Conservation (phyloP, 176 grass and related monocot species). For the Carex scoparia region DNA sequence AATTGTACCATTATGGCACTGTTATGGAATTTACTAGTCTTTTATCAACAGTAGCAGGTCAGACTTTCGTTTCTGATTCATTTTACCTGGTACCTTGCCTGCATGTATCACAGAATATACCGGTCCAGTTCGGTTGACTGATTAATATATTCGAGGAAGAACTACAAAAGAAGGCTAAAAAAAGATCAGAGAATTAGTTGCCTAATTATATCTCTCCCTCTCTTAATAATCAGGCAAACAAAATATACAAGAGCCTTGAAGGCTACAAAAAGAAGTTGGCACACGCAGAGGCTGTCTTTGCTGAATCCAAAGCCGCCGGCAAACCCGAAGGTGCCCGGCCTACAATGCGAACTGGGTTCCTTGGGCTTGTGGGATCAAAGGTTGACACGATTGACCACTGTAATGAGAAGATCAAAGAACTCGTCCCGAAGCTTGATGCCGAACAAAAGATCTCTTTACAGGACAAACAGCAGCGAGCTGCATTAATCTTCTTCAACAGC, state of each 20-base stretch:
- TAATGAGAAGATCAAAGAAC: conserved; percentile 71
- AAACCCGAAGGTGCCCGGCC: conserved; percentile 62
- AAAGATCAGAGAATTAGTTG: neutral
- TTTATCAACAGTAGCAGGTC: neutral
- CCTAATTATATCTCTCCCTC: neutral
- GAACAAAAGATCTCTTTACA: conserved; percentile 64
- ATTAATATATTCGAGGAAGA: neutral
- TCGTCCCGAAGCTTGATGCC: conserved; percentile 67
- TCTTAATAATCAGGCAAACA: conserved; percentile 46
- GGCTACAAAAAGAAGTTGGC: conserved; percentile 68
- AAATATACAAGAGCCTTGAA: conserved; percentile 81
- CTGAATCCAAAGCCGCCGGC: conserved; percentile 52
- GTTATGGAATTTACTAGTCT: neutral
- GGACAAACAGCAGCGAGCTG: conserved; percentile 70
- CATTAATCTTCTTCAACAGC: conserved; percentile 79
- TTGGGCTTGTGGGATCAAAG: conserved; percentile 75
- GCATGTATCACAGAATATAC: neutral
- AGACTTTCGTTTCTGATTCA: neutral
- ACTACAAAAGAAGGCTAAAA: neutral
- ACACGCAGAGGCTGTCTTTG: conserved; percentile 60
- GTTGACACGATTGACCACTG: conserved; percentile 86
- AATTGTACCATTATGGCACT: neutral
- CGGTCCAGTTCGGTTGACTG: neutral
- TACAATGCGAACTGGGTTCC: conserved; percentile 59
- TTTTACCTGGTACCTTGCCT: neutral